Evolutionary conservation across 306 rosid genomes (phyloP).

Genomic region (Phaseolus lunatus): DNA sequence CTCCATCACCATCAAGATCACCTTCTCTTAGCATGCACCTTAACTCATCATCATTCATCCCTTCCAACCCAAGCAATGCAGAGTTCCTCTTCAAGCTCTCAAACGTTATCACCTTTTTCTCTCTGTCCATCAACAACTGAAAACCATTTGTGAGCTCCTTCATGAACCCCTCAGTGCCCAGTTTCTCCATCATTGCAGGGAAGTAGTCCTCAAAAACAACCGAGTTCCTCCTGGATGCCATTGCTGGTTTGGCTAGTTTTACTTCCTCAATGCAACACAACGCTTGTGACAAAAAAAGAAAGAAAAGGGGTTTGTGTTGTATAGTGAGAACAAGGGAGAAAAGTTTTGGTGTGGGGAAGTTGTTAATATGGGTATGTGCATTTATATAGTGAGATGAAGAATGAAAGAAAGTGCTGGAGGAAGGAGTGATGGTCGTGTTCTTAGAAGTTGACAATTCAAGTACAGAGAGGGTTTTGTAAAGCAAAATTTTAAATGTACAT

Average conservation of each 20-base stretch:
- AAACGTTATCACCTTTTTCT: conserved; percentile 69
- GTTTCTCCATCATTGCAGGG: conserved; percentile 74
- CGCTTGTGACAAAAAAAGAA: neutral
- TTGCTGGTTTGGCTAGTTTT: neutral
- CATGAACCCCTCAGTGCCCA: conserved; percentile 80
- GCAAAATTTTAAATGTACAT: neutral
- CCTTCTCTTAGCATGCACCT: conserved; percentile 82
- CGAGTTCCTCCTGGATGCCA: conserved; percentile 55
- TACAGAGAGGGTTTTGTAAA: neutral
- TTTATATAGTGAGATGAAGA: conserved; percentile 37
- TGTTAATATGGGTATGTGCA: neutral
- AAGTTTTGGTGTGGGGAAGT: conserved; percentile 1
- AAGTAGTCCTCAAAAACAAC: conserved; percentile 74
- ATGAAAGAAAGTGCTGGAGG: conserved; percentile 34
- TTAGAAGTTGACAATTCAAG: conserved; percentile 40
- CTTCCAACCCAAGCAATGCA: conserved; percentile 73
- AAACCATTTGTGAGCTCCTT: conserved; percentile 79
- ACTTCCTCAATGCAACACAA: neutral
- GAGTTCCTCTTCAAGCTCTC: conserved; percentile 87
- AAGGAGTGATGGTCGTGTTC: neutral
- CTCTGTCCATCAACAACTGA: conserved; percentile 66
- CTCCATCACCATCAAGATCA: conserved; percentile 82
- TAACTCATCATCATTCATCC: conserved; percentile 74
- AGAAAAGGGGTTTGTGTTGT: neutral
- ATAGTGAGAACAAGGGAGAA: neutral